Evolutionary conservation across 345 rosid species (phyloP).

Genomic region (Melaleuca alternifolia): DNA sequence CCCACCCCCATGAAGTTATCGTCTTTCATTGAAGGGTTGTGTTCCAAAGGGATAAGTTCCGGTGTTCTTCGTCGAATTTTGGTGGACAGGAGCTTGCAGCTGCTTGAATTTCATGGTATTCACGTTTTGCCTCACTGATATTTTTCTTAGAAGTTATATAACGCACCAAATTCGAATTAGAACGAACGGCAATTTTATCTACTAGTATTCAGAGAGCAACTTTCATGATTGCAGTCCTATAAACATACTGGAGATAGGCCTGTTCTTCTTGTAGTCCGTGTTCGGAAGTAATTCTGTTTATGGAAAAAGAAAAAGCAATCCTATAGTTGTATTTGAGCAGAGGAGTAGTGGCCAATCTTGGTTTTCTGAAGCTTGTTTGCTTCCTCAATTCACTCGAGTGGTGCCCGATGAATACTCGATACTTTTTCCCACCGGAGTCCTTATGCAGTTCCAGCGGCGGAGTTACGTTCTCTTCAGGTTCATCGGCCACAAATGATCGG

Average conservation of each 20-base stretch:
- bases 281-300: neutral
- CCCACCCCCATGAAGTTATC: neutral
- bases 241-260: neutral
- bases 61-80: neutral
- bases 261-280: neutral
- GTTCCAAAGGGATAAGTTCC: neutral
- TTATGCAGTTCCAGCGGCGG: slow-evolving; percentile 27
- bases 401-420: slow-evolving; percentile 45
- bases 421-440: slow-evolving; percentile 35
- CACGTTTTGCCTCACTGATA: neutral
- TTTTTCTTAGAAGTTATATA: neutral
- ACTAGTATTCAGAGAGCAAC: neutral
- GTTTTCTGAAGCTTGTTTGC: neutral
- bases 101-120: neutral
- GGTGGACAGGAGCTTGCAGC: neutral
- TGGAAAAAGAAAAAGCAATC: neutral
- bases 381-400: neutral
- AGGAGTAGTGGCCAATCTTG: neutral
- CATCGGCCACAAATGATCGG: slow-evolving; percentile 23
- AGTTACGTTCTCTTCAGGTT: slow-evolving; percentile 29
- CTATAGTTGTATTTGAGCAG: neutral
- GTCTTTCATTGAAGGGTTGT: neutral
- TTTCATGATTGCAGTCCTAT: neutral
- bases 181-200: neutral
- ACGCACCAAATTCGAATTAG: neutral